These are phyloP conservation scores for Piper longum DNA, from an alignment of 164 flowering plant species.

Conservation along the genomic window DNA sequence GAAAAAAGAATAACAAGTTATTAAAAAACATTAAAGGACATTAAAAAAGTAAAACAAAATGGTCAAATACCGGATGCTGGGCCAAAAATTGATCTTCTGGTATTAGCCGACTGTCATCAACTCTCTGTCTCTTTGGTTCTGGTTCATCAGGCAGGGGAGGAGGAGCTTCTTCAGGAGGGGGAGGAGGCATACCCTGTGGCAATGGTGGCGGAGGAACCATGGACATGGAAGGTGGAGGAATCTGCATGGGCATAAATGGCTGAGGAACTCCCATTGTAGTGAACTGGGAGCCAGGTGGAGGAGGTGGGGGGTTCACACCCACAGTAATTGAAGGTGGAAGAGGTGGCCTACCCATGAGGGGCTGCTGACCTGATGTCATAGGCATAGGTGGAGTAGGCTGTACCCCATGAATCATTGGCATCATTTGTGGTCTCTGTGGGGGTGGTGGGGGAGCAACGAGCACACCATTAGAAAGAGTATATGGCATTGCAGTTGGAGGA, in stretches of 20 bases:
- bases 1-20: not conserved
- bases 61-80: slow-evolving; percentile 56
- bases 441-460: slow-evolving; percentile 34
- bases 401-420: slow-evolving; percentile 30
- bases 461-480: slow-evolving; percentile 36
- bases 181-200: slow-evolving; percentile 87
- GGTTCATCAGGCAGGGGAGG: slow-evolving; percentile 98
- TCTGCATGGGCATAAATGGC: slow-evolving; percentile 34
- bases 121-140: slow-evolving; percentile 91
- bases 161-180: slow-evolving; percentile 93
- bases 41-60: not conserved
- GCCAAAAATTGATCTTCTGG: slow-evolving; percentile 94
- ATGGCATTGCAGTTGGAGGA: slow-evolving; percentile 39
- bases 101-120: slow-evolving; percentile 68
- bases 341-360: slow-evolving; percentile 45
- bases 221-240: slow-evolving; percentile 44
- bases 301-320: slow-evolving; percentile 30
- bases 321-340: slow-evolving; percentile 34
- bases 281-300: slow-evolving; percentile 81
- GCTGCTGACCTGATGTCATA: slow-evolving; percentile 46
- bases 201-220: slow-evolving; percentile 39
- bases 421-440: slow-evolving; percentile 34
- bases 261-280: slow-evolving; percentile 41
- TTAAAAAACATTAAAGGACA: not conserved
- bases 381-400: slow-evolving; percentile 55